Percentiles rank a stretch among this genome's conserved stretches.
Evolutionary conservation across 2,329 filamentous ascomycete species (phyloP).

Genomic region (Stachybotrys elegans): DNA sequence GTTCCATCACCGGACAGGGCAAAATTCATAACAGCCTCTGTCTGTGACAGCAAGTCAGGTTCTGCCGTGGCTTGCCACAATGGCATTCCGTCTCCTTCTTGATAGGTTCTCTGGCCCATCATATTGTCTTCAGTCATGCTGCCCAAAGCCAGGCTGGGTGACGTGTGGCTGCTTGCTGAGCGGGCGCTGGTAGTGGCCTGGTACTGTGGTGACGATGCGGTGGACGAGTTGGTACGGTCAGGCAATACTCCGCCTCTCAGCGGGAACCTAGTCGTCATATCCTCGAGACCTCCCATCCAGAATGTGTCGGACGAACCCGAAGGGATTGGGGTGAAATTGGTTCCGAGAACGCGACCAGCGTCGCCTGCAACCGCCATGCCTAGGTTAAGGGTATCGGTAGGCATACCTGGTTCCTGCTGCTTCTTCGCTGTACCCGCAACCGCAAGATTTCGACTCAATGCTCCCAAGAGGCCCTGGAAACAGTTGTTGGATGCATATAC

Average conservation of each 20-base stretch:
- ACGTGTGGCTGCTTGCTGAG: constrained; percentile 24
- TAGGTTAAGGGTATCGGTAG: too few relatives aligned
- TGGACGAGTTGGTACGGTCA: constrained; percentile 27
- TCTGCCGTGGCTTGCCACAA: constrained; percentile 26
- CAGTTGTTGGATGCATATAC: too few relatives aligned
- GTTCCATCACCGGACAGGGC: constrained; percentile 14
- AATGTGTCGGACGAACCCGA: too few relatives aligned
- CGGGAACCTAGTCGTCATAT: too few relatives aligned
- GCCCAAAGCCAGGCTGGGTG: constrained; percentile 25
- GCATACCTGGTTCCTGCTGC: too few relatives aligned
- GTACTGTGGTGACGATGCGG: constrained; percentile 23
- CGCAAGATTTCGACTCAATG: neutral
- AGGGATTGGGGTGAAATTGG: too few relatives aligned
- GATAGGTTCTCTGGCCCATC: constrained; percentile 26
- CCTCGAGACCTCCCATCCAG: too few relatives aligned
- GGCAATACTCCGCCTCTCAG: constrained; percentile 16
- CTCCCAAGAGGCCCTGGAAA: neutral
- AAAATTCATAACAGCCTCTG: constrained; percentile 17
- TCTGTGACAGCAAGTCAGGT: constrained; percentile 21
- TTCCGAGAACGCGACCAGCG: too few relatives aligned
- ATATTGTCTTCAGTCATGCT: constrained; percentile 30
- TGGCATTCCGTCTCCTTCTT: constrained; percentile 23
- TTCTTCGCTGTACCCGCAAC: too few relatives aligned
- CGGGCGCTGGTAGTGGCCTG: constrained; percentile 13
- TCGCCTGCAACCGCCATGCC: too few relatives aligned